Evolutionary conservation across 1,284 basidiomycete genomes (phyloP).

Genomic region (Xanthoconium separans): DNA sequence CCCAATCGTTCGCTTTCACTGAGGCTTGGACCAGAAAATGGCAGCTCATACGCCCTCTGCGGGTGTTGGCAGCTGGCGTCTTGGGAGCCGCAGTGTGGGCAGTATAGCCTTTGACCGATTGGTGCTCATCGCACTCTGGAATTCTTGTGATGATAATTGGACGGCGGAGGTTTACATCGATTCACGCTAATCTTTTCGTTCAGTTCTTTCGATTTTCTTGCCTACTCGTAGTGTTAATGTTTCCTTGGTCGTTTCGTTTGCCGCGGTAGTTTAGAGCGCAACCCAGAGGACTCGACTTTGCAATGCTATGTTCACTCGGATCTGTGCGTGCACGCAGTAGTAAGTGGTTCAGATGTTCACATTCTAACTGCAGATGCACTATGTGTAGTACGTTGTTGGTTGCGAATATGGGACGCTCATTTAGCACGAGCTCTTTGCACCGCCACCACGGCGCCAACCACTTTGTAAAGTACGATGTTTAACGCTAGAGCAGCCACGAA

Average conservation of each 20-base stretch:
- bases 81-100: constrained; percentile 23
- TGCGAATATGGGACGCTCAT: too few relatives aligned
- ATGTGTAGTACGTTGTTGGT: too few relatives aligned
- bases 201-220: background rate
- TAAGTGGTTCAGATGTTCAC: too few relatives aligned
- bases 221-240: constrained; percentile 11
- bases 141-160: constrained; percentile 43
- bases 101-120: constrained; percentile 40
- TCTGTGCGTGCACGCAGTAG: too few relatives aligned
- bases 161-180: constrained; percentile 45
- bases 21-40: constrained; percentile 23
- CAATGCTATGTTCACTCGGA: too few relatives aligned
- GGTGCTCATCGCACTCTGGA: constrained; percentile 39
- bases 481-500: too few relatives aligned
- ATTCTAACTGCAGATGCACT: too few relatives aligned
- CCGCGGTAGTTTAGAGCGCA: constrained; percentile 2
- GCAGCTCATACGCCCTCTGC: constrained; percentile 14
- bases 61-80: constrained; percentile 27
- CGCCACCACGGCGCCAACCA: too few relatives aligned
- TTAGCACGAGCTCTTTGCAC: too few relatives aligned
- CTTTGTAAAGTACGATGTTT: too few relatives aligned
- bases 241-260: background rate
- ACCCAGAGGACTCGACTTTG: too few relatives aligned
- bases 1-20: background rate
- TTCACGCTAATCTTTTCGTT: constrained; percentile 15